Percentiles rank a stretch among this genome's conserved stretches.
Conservation (phyloP, 2,329 filamentous ascomycete genomes). For the Daldinia eschscholtzii region DNA sequence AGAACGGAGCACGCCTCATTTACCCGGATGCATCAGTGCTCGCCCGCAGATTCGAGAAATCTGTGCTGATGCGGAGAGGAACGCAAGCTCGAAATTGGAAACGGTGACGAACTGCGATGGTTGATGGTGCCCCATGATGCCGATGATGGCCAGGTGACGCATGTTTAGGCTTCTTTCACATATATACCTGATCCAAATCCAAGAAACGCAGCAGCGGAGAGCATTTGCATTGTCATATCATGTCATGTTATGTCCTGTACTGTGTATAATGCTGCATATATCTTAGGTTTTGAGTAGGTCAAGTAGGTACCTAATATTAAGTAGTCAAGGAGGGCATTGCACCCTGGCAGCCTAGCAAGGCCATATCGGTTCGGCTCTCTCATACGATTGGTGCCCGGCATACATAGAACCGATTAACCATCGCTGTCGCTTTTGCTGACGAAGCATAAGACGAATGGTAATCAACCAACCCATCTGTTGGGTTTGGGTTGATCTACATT, state of each 20-base stretch:
- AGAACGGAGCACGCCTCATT: conserved; percentile 24
- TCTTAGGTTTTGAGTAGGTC: background rate
- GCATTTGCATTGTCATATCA: background rate
- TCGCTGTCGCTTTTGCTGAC: conserved; percentile 23
- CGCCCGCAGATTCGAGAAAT: conserved; percentile 25
- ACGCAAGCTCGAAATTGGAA: conserved; percentile 6
- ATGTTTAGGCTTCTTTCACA: conserved; percentile 23
- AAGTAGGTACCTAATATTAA: conserved; percentile 3
- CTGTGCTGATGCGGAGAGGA: conserved; percentile 6
- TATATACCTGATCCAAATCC: conserved; percentile 9
- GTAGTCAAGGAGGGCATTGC: conserved; percentile 22
- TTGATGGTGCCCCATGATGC: conserved; percentile 16
- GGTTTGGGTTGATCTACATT: conserved; percentile 41
- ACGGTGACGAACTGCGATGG: conserved; percentile 20
- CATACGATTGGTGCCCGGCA: conserved; percentile 13
- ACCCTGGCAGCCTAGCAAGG: conserved; percentile 16
- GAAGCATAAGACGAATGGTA: conserved; percentile 33
- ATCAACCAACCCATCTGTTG: conserved; percentile 29
- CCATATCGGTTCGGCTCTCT: conserved; percentile 5
- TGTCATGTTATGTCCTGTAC: background rate
- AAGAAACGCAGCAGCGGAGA: background rate
- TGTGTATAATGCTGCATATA: conserved; percentile 5
- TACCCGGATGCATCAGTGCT: conserved; percentile 37
- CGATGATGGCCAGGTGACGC: conserved; percentile 16
- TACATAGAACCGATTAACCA: conserved; percentile 17